Conservation (phyloP, 2,329 filamentous ascomycete species). For the Fusarium siculi region DNA sequence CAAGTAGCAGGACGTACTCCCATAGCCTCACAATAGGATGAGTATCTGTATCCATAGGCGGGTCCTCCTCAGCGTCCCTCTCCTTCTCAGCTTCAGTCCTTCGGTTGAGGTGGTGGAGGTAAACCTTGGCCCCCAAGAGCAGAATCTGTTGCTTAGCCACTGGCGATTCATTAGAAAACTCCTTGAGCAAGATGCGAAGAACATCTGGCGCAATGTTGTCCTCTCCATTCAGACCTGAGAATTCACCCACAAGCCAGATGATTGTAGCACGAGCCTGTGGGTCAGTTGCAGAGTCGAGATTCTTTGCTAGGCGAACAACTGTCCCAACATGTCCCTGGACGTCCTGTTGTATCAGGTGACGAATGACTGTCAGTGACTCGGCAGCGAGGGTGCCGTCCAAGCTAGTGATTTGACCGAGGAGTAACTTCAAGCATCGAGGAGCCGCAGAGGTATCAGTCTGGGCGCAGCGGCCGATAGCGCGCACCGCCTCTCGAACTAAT, state of each 20-base stretch:
- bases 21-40: conserved; percentile 83
- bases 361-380: conserved; percentile 92
- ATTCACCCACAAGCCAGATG: conserved; percentile 97
- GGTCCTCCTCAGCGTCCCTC: conserved; percentile 48
- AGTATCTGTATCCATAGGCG: conserved; percentile 47
- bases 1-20: conserved; percentile 85
- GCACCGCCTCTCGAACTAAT: conserved; percentile 87
- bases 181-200: conserved; percentile 85
- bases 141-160: conserved; percentile 91
- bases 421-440: conserved; percentile 80
- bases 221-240: conserved; percentile 80
- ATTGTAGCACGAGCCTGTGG: conserved; percentile 92
- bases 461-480: conserved; percentile 93
- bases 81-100: conserved; percentile 58
- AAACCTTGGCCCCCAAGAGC: conserved; percentile 94
- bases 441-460: conserved; percentile 79
- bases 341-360: conserved; percentile 93
- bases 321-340: conserved; percentile 84
- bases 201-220: conserved; percentile 95
- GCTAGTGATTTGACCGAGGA: conserved; percentile 88
- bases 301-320: conserved; percentile 88
- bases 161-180: conserved; percentile 85
- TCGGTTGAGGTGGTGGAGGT: conserved; percentile 85
- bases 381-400: conserved; percentile 88
- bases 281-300: conserved; percentile 88